These are phyloP conservation scores for Phytophthora agathidicida DNA, from an alignment of 352 stramenopile genomes.

Conservation along the genomic window DNA sequence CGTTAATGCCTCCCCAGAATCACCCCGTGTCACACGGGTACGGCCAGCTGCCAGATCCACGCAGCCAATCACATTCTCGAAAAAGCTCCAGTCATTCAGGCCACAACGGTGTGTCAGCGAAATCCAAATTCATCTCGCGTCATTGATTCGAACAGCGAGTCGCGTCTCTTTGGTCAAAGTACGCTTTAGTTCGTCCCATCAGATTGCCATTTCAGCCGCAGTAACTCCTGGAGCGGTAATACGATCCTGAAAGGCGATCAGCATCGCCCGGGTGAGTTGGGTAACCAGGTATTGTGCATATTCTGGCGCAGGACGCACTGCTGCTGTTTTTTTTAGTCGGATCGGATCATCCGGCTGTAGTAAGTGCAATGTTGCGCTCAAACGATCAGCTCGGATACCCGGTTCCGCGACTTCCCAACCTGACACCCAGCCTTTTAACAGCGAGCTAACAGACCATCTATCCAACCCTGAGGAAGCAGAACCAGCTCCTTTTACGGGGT, in stretches of 20 bases:
- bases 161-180: no score
- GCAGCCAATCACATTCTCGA: no score
- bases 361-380: not conserved
- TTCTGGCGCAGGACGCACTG: not conserved
- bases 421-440: not conserved
- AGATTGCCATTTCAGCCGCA: not conserved
- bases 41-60: no score
- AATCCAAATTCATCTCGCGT: no score
- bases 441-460: not conserved
- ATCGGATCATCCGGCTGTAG: not conserved
- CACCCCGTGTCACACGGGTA: no score
- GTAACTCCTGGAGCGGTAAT: not conserved
- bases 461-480: not conserved
- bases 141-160: no score
- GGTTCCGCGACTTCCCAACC: not conserved
- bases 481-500: not conserved
- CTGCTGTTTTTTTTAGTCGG: not conserved
- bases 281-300: not conserved
- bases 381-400: not conserved
- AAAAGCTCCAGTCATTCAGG: no score
- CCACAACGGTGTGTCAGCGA: no score
- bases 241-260: not conserved
- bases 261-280: not conserved
- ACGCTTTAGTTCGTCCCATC: not conserved
- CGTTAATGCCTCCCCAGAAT: no score